phyloP scores from a whole-genome alignment of 495 filamentous ascomycete genomes.

The Trichoderma virens region DNA sequence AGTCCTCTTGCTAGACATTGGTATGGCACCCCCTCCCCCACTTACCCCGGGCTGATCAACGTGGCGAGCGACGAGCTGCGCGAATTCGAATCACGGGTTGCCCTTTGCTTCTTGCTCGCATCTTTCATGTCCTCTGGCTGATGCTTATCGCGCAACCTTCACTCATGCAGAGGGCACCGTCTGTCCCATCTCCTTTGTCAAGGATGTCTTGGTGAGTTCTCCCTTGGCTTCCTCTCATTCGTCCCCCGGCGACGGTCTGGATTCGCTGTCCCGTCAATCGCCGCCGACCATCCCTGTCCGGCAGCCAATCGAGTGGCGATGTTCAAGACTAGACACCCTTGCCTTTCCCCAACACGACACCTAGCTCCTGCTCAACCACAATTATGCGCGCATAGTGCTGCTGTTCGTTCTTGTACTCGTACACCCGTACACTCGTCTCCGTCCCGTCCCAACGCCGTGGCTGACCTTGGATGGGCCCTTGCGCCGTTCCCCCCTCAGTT shows the following conservation, averaged over 20 bases:
- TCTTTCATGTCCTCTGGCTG: background rate
- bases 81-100: slow-evolving; percentile 1
- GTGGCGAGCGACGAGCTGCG: background rate
- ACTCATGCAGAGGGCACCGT: slow-evolving; percentile 54
- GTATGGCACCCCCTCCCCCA: slow-evolving; percentile 23
- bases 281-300: slow-evolving; percentile 10
- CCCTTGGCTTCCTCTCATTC: slow-evolving; percentile 3
- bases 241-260: background rate
- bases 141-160: slow-evolving; percentile 9
- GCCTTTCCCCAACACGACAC: slow-evolving; percentile 2
- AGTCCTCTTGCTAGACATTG: slow-evolving; percentile 44
- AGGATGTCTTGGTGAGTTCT: slow-evolving; percentile 56
- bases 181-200: slow-evolving; percentile 65
- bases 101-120: slow-evolving; percentile 11
- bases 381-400: slow-evolving; percentile 5
- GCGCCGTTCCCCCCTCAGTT: slow-evolving; percentile 39
- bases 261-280: slow-evolving; percentile 11
- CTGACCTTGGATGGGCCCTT: slow-evolving; percentile 11
- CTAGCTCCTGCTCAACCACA: slow-evolving; percentile 9
- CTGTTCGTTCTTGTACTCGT: background rate
- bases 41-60: slow-evolving; percentile 3
- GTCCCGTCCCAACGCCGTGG: background rate
- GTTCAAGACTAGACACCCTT: slow-evolving; percentile 6
- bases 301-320: slow-evolving; percentile 13
- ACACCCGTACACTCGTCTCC: background rate